Evolutionary conservation across 1,284 basidiomycete species (phyloP).

Genomic region (Leucoagaricus sp.): DNA sequence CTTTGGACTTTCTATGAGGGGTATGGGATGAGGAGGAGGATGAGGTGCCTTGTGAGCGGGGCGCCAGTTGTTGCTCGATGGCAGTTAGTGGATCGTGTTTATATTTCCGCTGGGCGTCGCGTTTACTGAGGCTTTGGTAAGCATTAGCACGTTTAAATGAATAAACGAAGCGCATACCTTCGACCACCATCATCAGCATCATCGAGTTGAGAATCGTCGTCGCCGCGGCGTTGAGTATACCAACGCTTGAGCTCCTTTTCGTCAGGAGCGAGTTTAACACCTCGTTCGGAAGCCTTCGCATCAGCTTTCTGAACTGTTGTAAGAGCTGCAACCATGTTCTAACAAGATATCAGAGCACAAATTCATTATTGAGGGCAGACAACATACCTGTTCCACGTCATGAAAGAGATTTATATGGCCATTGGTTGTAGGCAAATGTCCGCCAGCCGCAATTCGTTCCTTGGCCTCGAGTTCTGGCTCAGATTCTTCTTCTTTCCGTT

Average conservation of each 20-base stretch:
- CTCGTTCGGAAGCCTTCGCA: constrained; percentile 51
- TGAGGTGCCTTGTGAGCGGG: constrained; percentile 37
- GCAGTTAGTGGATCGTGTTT: constrained; percentile 71
- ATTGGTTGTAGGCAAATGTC: constrained; percentile 43
- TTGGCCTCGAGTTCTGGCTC: constrained; percentile 19
- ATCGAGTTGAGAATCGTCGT: constrained; percentile 27
- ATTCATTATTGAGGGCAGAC: too few relatives aligned
- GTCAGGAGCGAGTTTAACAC: constrained; percentile 69
- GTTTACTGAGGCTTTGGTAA: constrained; percentile 40
- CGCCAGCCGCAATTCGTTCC: constrained; percentile 21
- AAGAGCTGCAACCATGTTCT: constrained; percentile 42
- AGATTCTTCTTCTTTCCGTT: constrained; percentile 43
- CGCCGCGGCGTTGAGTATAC: constrained; percentile 52
- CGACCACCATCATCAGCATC: constrained; percentile 38
- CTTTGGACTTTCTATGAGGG: constrained; percentile 19
- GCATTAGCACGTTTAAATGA: background rate
- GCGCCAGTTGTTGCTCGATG: constrained; percentile 65
- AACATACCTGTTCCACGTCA: constrained; percentile 64
- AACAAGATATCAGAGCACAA: constrained; percentile 31
- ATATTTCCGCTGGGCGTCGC: constrained; percentile 63
- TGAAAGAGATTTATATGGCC: constrained; percentile 82
- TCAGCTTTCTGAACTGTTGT: constrained; percentile 47
- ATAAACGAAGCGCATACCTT: constrained; percentile 23
- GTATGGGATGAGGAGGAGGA: too few relatives aligned
- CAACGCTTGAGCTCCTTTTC: constrained; percentile 77